phyloP scores from a whole-genome alignment of 2,329 filamentous ascomycete species.

The Ascochyta rabiei region DNA sequence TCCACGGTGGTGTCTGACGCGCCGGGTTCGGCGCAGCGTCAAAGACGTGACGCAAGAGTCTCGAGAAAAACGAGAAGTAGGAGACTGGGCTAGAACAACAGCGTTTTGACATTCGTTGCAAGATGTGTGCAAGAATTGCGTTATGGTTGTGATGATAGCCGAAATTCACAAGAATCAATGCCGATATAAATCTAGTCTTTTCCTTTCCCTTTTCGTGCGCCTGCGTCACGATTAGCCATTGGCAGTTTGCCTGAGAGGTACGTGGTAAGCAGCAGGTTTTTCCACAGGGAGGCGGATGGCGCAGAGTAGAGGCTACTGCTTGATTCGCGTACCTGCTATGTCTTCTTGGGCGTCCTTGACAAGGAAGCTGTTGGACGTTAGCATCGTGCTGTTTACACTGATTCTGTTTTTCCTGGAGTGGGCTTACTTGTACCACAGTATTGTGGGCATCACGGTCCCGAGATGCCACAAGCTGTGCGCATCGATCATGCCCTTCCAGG shows the following conservation, averaged over 20 bases:
- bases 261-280: slow-evolving; percentile 27
- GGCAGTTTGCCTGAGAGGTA: slow-evolving; percentile 29
- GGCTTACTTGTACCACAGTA: slow-evolving; percentile 94
- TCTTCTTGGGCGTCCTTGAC: slow-evolving; percentile 86
- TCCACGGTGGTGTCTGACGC: too few species aligned
- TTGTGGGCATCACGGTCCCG: slow-evolving; percentile 84
- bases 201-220: slow-evolving; percentile 18
- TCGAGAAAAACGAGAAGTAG: too few species aligned
- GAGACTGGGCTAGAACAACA: too few species aligned
- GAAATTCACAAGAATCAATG: background rate
- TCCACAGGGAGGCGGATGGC: background rate
- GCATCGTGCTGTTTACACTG: background rate
- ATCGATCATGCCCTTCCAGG: slow-evolving; percentile 80
- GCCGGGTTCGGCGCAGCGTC: too few species aligned
- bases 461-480: slow-evolving; percentile 96
- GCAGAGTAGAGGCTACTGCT: slow-evolving; percentile 57
- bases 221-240: slow-evolving; percentile 25
- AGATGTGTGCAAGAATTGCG: too few species aligned
- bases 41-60: too few species aligned
- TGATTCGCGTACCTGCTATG: slow-evolving; percentile 73
- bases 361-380: slow-evolving; percentile 69
- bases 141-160: too few species aligned
- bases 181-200: slow-evolving; percentile 4
- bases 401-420: background rate
- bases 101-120: too few species aligned